Percentiles rank a stretch among this genome's conserved stretches.
These are phyloP conservation scores for Diatrype stigma DNA, from an alignment of 2,329 filamentous ascomycete genomes.

Conservation along the genomic window DNA sequence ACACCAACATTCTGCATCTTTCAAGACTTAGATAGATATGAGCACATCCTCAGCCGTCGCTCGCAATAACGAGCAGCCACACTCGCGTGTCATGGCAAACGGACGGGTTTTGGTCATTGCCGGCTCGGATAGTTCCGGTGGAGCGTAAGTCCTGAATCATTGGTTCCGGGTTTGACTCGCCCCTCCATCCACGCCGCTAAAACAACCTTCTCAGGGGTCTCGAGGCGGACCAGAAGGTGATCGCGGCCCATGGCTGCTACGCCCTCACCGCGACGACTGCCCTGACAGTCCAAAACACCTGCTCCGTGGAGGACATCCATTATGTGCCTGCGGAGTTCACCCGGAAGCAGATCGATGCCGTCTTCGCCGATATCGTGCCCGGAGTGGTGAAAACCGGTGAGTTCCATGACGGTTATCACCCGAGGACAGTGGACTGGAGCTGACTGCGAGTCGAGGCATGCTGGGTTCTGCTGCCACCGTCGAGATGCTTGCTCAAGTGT, in stretches of 20 bases:
- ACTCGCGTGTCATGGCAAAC: background rate
- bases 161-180: no score
- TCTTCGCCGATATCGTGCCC: conserved; percentile 76
- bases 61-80: background rate
- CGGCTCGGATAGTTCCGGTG: conserved; percentile 71
- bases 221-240: conserved; percentile 93
- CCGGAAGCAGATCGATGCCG: conserved; percentile 78
- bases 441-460: conserved; percentile 58
- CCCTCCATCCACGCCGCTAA: no score
- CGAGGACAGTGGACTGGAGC: background rate
- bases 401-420: conserved; percentile 14
- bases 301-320: conserved; percentile 78
- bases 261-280: conserved; percentile 95
- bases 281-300: conserved; percentile 92
- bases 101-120: conserved; percentile 63
- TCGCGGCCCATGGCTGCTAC: conserved; percentile 88
- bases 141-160: conserved; percentile 54
- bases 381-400: conserved; percentile 90
- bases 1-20: background rate
- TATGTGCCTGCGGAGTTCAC: conserved; percentile 75
- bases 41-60: background rate
- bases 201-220: conserved; percentile 60
- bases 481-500: conserved; percentile 59
- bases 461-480: conserved; percentile 70
- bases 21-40: background rate